A percentile compares a stretch with the other conserved stretches of the same genome.
Conservation (phyloP, 768 basidiomycete genomes). For the Leccinum olivaceopallidum region DNA sequence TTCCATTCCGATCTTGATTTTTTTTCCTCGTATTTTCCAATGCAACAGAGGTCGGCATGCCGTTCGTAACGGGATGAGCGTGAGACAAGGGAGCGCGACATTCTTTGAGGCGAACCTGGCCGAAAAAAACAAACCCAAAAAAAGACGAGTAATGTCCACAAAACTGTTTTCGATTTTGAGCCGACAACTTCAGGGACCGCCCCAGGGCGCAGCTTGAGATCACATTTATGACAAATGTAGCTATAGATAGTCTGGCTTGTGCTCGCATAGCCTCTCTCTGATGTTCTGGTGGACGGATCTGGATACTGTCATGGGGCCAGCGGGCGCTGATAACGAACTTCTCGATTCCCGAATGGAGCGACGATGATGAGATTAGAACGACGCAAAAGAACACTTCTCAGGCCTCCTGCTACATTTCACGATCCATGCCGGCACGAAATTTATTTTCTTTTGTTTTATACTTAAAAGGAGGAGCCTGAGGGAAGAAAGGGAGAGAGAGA, state of each 20-base stretch:
- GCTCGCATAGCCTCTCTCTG: conserved; percentile 7
- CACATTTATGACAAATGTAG: not conserved
- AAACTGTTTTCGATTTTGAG: not conserved
- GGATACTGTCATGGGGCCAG: not conserved
- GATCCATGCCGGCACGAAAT: conserved; percentile 5
- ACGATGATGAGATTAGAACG: conserved; percentile 20
- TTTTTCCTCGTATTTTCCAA: not conserved
- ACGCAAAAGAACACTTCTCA: not conserved
- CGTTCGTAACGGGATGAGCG: conserved; percentile 14
- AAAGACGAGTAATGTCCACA: not conserved
- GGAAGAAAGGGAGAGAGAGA: not conserved
- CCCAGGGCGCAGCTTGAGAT: not conserved
- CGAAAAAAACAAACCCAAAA: not conserved
- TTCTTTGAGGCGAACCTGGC: not conserved
- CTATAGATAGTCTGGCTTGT: not conserved
- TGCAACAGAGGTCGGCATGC: not conserved
- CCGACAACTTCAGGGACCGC: not conserved
- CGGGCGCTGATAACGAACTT: conserved; percentile 2
- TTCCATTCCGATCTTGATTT: conserved; percentile 11
- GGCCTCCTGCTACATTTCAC: not conserved
- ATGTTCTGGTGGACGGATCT: not conserved
- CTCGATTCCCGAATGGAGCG: conserved; percentile 4
- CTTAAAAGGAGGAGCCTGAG: not conserved
- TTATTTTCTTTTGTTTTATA: not conserved
- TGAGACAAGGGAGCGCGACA: conserved; percentile 8